These are phyloP conservation scores for Brasilioporus rufonigricans DNA, from an alignment of 768 basidiomycete genomes.

Conservation along the genomic window DNA sequence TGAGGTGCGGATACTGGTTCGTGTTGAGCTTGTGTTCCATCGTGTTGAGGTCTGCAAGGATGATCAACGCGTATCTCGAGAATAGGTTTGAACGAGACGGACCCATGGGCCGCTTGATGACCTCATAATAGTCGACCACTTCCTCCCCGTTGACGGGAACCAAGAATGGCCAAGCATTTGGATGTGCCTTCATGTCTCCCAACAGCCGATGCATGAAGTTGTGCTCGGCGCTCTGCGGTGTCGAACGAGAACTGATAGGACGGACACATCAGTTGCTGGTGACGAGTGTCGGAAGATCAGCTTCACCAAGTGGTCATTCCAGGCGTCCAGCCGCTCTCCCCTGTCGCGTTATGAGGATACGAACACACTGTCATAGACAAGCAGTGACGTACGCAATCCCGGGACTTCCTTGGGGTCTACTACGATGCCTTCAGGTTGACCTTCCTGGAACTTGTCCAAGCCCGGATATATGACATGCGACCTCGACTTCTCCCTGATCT, in stretches of 20 bases:
- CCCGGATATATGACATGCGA: conserved; percentile 87
- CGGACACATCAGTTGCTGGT: neutral
- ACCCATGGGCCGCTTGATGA: conserved; percentile 94
- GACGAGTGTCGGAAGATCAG: neutral
- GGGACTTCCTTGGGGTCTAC: conserved; percentile 81
- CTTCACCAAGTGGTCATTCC: conserved; percentile 73
- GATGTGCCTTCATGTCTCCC: conserved; percentile 72
- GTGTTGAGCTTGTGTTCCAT: conserved; percentile 89
- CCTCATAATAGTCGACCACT: conserved; percentile 86
- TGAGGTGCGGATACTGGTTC: conserved; percentile 77
- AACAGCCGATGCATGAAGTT: conserved; percentile 74
- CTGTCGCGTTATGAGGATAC: conserved; percentile 37
- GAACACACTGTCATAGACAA: neutral
- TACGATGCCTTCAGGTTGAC: conserved; percentile 45
- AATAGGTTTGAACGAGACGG: conserved; percentile 25
- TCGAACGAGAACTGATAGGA: conserved; percentile 36
- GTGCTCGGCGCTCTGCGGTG: conserved; percentile 54
- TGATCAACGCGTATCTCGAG: neutral
- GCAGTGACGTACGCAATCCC: conserved; percentile 64
- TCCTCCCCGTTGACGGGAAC: conserved; percentile 76
- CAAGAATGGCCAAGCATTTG: conserved; percentile 85
- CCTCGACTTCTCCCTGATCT: conserved; percentile 82
- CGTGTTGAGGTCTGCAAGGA: conserved; percentile 67
- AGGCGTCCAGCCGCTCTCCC: conserved; percentile 90
- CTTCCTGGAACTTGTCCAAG: conserved; percentile 68